Evolutionary conservation across 2,329 filamentous ascomycete genomes (phyloP).

Genomic region (Talaromyces islandicus): DNA sequence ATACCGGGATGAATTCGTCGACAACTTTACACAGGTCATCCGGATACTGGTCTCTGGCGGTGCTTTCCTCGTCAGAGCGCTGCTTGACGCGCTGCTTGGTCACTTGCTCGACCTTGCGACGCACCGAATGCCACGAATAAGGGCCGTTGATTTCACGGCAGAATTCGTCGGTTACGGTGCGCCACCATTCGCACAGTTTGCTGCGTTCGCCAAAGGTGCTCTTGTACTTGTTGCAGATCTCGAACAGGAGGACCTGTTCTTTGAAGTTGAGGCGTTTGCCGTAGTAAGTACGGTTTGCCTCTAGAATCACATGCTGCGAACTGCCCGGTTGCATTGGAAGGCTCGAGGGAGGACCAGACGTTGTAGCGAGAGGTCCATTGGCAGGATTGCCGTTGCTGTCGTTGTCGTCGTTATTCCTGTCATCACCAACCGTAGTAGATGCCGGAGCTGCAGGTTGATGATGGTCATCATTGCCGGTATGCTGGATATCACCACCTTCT

Average conservation of each 20-base stretch:
- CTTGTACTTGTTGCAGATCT: conserved; percentile 35
- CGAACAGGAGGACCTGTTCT: conserved; percentile 35
- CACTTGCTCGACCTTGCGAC: conserved; percentile 35
- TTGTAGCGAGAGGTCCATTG: neutral
- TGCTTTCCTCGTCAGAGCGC: conserved; percentile 27
- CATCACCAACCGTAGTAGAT: neutral
- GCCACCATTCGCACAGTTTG: conserved; percentile 39
- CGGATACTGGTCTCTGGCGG: conserved; percentile 25
- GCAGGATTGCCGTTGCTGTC: neutral
- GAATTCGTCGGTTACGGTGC: conserved; percentile 32
- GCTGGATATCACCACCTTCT: conserved; percentile 6
- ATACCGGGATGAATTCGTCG: conserved; percentile 37
- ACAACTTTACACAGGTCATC: conserved; percentile 34
- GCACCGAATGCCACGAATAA: conserved; percentile 39
- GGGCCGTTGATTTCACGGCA: conserved; percentile 31
- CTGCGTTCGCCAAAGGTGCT: conserved; percentile 33
- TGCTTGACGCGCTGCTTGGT: conserved; percentile 37
- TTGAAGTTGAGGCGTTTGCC: conserved; percentile 34
- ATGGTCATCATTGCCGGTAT: neutral
- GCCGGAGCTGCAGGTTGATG: neutral
- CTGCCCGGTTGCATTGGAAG: neutral
- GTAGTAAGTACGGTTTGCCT: conserved; percentile 23
- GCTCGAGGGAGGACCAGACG: neutral
- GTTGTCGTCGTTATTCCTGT: neutral
- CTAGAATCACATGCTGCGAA: neutral